These are phyloP conservation scores for Naegleria lovaniensis DNA, from an alignment of 208 protist genomes.

Conservation along the genomic window DNA sequence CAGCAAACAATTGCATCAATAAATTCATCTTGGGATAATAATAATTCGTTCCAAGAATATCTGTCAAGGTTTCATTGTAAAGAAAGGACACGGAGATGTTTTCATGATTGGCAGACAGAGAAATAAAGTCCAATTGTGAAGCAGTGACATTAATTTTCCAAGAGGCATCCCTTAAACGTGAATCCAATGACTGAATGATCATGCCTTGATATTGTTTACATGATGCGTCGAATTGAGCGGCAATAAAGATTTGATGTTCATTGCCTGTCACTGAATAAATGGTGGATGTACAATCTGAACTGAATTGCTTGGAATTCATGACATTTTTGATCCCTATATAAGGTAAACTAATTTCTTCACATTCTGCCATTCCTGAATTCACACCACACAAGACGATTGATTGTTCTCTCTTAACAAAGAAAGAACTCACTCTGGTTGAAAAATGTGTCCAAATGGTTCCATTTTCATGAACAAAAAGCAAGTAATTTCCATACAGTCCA, in stretches of 20 bases:
- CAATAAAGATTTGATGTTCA: not conserved
- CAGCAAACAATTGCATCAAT: too few relatives aligned
- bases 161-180: not conserved
- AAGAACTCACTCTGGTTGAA: not conserved
- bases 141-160: not conserved
- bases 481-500: not conserved
- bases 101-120: not conserved
- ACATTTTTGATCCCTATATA: not conserved
- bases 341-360: not conserved
- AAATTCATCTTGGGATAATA: too few relatives aligned
- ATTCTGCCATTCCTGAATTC: not conserved
- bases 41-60: too few relatives aligned
- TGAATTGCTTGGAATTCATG: not conserved
- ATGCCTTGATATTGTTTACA: not conserved
- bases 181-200: not conserved
- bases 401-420: not conserved
- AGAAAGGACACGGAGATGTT: not conserved
- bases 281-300: not conserved
- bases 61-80: not conserved
- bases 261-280: not conserved
- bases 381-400: not conserved
- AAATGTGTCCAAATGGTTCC: not conserved
- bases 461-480: not conserved
- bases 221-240: not conserved
- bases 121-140: not conserved